A percentile compares a stretch with the other conserved stretches of the same genome.
phyloP scores from a whole-genome alignment of 2,329 filamentous ascomycete species.

The Ophiostoma ulmi region DNA sequence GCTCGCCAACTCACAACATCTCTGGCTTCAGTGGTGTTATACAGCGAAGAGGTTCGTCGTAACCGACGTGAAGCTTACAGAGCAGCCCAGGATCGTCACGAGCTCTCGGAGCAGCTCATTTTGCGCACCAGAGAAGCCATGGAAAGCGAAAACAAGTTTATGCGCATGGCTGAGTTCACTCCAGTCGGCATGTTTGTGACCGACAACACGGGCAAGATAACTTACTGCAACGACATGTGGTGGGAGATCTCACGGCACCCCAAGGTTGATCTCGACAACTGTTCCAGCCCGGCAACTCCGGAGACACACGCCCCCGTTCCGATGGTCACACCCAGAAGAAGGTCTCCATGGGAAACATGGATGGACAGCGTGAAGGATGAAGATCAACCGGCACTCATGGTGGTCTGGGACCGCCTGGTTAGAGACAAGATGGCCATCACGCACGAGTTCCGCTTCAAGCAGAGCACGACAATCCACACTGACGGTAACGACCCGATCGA shows the following conservation, averaged over 20 bases:
- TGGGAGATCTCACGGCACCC: constrained; percentile 65
- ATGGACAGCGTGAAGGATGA: constrained; percentile 66
- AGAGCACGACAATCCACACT: constrained; percentile 59
- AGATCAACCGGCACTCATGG: constrained; percentile 55
- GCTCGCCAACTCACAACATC: constrained; percentile 73
- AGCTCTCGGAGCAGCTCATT: constrained; percentile 69
- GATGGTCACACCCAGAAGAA: background rate
- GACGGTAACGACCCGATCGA: constrained; percentile 45
- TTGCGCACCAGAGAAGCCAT: constrained; percentile 57
- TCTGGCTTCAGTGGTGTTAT: constrained; percentile 73
- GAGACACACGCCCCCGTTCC: background rate
- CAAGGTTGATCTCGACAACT: constrained; percentile 24
- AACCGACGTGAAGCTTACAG: constrained; percentile 68
- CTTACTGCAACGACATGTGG: constrained; percentile 78
- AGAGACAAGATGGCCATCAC: constrained; percentile 59
- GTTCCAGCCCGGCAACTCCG: background rate
- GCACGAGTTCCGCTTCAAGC: constrained; percentile 71
- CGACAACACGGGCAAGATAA: constrained; percentile 64
- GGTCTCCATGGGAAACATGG: constrained; percentile 46
- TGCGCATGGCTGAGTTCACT: constrained; percentile 76
- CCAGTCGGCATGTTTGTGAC: constrained; percentile 83
- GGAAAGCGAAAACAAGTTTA: constrained; percentile 72
- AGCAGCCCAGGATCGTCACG: constrained; percentile 70
- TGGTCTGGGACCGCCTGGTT: constrained; percentile 59
- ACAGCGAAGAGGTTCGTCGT: constrained; percentile 75